Conservation (phyloP, 129 eudicot species). For the Chrysanthemum makinoi region DNA sequence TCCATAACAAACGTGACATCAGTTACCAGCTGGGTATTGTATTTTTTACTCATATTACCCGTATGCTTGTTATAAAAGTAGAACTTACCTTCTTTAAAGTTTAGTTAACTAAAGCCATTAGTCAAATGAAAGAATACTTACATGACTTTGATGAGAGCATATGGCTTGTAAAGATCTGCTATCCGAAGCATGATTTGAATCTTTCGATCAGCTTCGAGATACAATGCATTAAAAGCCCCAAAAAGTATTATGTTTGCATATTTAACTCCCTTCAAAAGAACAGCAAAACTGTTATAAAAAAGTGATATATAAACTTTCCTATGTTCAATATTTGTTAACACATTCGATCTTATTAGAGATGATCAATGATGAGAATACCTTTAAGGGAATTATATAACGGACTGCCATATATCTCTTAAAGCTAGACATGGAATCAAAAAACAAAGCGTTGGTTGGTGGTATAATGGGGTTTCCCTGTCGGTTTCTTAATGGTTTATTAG, state of each 20-base stretch:
- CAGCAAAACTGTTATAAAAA: not conserved
- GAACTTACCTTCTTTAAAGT: too few relatives aligned
- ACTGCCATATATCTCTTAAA: conserved; percentile 54
- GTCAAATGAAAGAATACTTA: not conserved
- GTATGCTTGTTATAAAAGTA: too few relatives aligned
- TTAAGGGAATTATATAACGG: not conserved
- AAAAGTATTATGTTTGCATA: conserved; percentile 15
- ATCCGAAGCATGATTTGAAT: conserved; percentile 5
- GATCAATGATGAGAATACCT: conserved; percentile 1
- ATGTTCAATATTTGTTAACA: too few relatives aligned
- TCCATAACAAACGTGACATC: too few relatives aligned
- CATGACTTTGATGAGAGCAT: not conserved
- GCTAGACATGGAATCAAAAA: conserved; percentile 59
- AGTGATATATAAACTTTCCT: not conserved
- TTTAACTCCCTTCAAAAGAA: not conserved
- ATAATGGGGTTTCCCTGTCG: conserved; percentile 41
- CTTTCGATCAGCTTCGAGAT: not conserved
- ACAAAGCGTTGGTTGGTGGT: conserved; percentile 39
- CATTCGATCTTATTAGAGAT: too few relatives aligned
- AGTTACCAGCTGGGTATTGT: too few relatives aligned
- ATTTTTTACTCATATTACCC: too few relatives aligned
- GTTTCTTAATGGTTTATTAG: conserved; percentile 24
- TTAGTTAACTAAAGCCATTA: too few relatives aligned
- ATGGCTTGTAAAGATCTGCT: conserved; percentile 21
- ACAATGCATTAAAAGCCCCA: conserved; percentile 8